A percentile compares a stretch with the other conserved stretches of the same genome.
Evolutionary conservation across 345 rosid species (phyloP).

Genomic region (Eutrema yunnanense): DNA sequence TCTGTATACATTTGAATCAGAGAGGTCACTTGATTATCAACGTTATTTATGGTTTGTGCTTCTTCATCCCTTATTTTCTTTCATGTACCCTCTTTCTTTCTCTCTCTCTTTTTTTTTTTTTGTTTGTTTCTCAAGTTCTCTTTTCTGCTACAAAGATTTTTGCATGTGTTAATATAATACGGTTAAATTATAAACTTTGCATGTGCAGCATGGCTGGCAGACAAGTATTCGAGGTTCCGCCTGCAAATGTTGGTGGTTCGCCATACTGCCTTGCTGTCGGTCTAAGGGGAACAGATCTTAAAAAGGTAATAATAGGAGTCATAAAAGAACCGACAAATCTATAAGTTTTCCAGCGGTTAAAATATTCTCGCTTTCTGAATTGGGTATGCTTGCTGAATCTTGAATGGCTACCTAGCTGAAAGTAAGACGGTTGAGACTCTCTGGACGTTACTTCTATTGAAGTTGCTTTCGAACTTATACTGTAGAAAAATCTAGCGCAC

Average conservation of each 20-base stretch:
- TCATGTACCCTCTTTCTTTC: background rate
- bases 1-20: constrained; percentile 83
- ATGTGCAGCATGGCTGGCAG: constrained; percentile 89
- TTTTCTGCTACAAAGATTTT: constrained; percentile 5
- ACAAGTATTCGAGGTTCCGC: constrained; percentile 82
- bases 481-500: constrained; percentile 10
- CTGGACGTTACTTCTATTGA: constrained; percentile 8
- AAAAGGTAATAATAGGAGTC: constrained; percentile 45
- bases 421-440: constrained; percentile 6
- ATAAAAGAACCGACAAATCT: background rate
- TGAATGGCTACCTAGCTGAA: background rate
- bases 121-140: background rate
- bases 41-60: constrained; percentile 74
- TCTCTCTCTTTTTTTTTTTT: background rate
- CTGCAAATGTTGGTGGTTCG: constrained; percentile 78
- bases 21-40: constrained; percentile 67
- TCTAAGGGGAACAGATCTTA: constrained; percentile 66
- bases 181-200: background rate
- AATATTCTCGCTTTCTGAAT: constrained; percentile 1
- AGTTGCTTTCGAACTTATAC: background rate
- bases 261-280: constrained; percentile 73
- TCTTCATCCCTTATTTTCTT: constrained; percentile 13
- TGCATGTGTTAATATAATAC: constrained; percentile 12
- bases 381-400: constrained; percentile 9
- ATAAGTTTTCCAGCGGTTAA: background rate